Percentiles rank a stretch among this genome's conserved stretches.
phyloP scores from a whole-genome alignment of 2,329 filamentous ascomycete genomes.

The Colletotrichum acutatum region DNA sequence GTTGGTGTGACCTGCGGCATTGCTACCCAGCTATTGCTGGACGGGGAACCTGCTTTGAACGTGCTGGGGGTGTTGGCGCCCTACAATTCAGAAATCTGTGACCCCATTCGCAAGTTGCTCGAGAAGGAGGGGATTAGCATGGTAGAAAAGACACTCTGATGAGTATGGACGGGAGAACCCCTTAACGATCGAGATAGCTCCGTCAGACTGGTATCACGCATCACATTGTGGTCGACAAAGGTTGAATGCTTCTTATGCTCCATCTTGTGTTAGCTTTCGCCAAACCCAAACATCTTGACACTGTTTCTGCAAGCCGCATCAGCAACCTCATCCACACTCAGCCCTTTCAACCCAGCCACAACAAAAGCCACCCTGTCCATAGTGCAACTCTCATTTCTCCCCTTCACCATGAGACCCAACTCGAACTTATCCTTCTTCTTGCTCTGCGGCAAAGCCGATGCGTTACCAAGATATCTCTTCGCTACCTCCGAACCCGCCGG shows the following conservation, averaged over 20 bases:
- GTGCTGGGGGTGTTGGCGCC: slow-evolving; percentile 82
- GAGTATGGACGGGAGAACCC: too few relatives aligned
- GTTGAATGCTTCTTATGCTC: neutral
- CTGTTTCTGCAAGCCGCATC: slow-evolving; percentile 51
- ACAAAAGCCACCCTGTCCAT: slow-evolving; percentile 59
- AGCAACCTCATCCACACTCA: slow-evolving; percentile 54
- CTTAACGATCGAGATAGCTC: too few relatives aligned
- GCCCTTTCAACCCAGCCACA: slow-evolving; percentile 59
- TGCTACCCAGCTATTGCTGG: slow-evolving; percentile 80
- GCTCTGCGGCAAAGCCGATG: slow-evolving; percentile 48
- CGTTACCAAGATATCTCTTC: slow-evolving; percentile 53
- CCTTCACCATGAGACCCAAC: slow-evolving; percentile 58
- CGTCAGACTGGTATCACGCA: neutral
- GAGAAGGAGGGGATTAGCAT: slow-evolving; percentile 80
- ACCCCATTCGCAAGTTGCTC: slow-evolving; percentile 80
- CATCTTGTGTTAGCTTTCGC: neutral
- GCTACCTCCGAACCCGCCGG: slow-evolving; percentile 46
- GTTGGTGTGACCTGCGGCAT: slow-evolving; percentile 76
- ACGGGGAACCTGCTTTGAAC: slow-evolving; percentile 70
- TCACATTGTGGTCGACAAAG: neutral
- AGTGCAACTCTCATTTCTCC: slow-evolving; percentile 61
- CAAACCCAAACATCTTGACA: slow-evolving; percentile 42
- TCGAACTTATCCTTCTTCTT: slow-evolving; percentile 64
- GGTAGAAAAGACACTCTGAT: slow-evolving; percentile 71
- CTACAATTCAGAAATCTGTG: slow-evolving; percentile 76